phyloP scores from a whole-genome alignment of 2,329 filamentous ascomycete species.

The Alternaria dauci region DNA sequence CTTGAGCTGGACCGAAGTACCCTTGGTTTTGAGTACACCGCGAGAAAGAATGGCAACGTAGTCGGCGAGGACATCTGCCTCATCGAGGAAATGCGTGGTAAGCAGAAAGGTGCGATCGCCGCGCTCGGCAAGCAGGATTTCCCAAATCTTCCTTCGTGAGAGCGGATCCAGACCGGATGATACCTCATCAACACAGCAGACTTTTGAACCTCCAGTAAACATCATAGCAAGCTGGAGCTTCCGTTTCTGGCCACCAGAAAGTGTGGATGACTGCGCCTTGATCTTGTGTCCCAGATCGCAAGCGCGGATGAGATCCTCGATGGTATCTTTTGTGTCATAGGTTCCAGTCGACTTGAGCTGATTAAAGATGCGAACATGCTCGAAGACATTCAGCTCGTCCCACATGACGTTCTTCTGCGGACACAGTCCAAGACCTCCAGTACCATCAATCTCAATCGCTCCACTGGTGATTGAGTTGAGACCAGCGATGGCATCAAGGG shows the following conservation, averaged over 20 bases:
- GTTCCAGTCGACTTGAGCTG: slow-evolving; percentile 70
- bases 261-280: slow-evolving; percentile 74
- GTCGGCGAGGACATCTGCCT: slow-evolving; percentile 88
- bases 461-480: slow-evolving; percentile 79
- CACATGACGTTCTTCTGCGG: slow-evolving; percentile 95
- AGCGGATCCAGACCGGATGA: slow-evolving; percentile 88
- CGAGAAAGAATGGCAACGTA: slow-evolving; percentile 89
- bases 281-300: slow-evolving; percentile 81
- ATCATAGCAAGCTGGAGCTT: slow-evolving; percentile 95
- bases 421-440: slow-evolving; percentile 82
- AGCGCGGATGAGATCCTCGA: slow-evolving; percentile 69
- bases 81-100: slow-evolving; percentile 93
- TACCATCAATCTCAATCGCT: slow-evolving; percentile 77
- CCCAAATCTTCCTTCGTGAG: slow-evolving; percentile 89
- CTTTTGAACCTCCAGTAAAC: slow-evolving; percentile 86
- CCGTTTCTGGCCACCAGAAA: slow-evolving; percentile 90
- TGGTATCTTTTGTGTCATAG: slow-evolving; percentile 65
- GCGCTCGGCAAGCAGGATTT: slow-evolving; percentile 86
- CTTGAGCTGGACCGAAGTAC: slow-evolving; percentile 87
- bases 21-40: slow-evolving; percentile 80
- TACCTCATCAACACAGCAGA: slow-evolving; percentile 93
- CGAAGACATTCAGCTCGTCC: slow-evolving; percentile 85
- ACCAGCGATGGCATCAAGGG: slow-evolving; percentile 85
- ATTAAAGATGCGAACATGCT: slow-evolving; percentile 87
- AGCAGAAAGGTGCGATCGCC: slow-evolving; percentile 83